These are phyloP conservation scores for Aspergillus felis DNA, from an alignment of 2,329 filamentous ascomycete species.

Conservation along the genomic window DNA sequence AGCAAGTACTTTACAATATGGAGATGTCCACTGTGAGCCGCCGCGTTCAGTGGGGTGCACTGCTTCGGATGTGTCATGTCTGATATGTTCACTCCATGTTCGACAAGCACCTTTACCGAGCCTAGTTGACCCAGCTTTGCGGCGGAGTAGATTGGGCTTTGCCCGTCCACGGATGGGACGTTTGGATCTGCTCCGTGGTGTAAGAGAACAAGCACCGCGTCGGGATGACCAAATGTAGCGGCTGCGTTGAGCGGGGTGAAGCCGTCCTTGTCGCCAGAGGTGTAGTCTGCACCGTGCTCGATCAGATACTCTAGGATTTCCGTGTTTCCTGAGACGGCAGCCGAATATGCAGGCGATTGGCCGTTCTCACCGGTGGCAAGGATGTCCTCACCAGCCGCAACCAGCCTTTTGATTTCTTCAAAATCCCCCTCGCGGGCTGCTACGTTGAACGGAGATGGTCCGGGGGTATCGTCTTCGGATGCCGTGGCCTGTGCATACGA, in stretches of 20 bases:
- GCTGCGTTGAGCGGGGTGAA: conserved; percentile 2
- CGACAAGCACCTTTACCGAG: neutral
- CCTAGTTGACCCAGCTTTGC: neutral
- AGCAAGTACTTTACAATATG: neutral
- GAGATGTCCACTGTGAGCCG: neutral
- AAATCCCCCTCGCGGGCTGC: neutral
- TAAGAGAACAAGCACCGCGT: neutral
- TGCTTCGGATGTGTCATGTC: neutral
- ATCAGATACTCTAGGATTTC: neutral
- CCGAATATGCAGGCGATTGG: conserved; percentile 1
- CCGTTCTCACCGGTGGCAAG: conserved; percentile 1
- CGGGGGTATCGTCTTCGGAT: neutral
- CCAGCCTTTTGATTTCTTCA: neutral
- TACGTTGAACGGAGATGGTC: neutral
- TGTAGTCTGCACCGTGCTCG: neutral
- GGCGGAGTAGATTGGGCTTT: neutral
- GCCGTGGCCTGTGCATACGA: neutral
- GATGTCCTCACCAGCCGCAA: neutral
- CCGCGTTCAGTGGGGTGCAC: neutral
- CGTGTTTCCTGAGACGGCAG: neutral
- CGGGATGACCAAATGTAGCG: neutral
- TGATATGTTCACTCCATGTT: neutral
- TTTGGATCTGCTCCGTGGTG: neutral
- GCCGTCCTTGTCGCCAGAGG: neutral
- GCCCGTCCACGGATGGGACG: neutral